Conservation (phyloP, 2,329 filamentous ascomycete species). For the Helicocarpus griseus region DNA sequence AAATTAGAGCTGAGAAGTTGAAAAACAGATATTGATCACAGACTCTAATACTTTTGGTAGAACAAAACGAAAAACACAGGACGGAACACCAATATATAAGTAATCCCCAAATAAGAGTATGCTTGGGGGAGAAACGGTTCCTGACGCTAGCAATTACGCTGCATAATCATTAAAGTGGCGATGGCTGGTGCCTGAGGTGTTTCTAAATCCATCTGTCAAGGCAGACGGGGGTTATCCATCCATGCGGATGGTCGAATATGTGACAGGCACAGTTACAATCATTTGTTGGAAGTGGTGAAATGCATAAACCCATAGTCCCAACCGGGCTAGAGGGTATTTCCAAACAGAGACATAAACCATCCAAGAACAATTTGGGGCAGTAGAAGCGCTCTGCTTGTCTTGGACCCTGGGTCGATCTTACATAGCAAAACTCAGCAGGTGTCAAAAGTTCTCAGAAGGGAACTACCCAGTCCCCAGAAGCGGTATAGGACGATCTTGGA, state of each 20-base stretch:
- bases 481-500: neutral
- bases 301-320: constrained; percentile 5
- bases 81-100: neutral
- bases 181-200: constrained; percentile 12
- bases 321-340: constrained; percentile 6
- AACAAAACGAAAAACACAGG: constrained; percentile 16
- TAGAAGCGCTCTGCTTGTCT: constrained; percentile 9
- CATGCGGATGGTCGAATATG: neutral
- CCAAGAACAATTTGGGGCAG: constrained; percentile 5
- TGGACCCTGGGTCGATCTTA: constrained; percentile 8
- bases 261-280: neutral
- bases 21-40: constrained; percentile 1
- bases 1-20: constrained; percentile 5
- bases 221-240: constrained; percentile 3
- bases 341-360: constrained; percentile 6
- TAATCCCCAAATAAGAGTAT: neutral
- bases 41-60: constrained; percentile 1
- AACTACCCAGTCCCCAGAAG: neutral
- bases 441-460: constrained; percentile 10
- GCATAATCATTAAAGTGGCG: constrained; percentile 11
- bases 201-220: constrained; percentile 11
- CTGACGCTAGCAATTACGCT: constrained; percentile 6
- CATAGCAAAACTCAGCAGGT: constrained; percentile 13
- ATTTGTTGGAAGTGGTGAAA: neutral
- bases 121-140: constrained; percentile 6